These are phyloP conservation scores for Cryptococcus sp. DNA, from an alignment of 1,284 basidiomycete species.

Conservation along the genomic window DNA sequence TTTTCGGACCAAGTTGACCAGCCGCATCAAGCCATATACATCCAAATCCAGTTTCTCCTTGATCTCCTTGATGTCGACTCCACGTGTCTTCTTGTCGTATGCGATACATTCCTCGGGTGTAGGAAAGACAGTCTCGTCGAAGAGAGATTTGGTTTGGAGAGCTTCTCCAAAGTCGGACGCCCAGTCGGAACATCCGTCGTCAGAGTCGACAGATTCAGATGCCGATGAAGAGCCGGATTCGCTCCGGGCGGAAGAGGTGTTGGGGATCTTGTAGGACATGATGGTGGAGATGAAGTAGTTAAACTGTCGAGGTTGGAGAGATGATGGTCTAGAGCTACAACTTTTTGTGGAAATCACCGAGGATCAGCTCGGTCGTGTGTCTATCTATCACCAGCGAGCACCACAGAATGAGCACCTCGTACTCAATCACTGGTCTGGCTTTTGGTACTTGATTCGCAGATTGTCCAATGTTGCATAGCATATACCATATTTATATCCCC, in stretches of 20 bases:
- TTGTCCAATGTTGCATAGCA: too few relatives aligned
- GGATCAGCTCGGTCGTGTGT: too few relatives aligned
- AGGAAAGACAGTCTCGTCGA: conserved; percentile 62
- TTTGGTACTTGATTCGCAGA: too few relatives aligned
- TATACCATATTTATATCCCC: too few relatives aligned
- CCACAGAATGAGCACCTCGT: too few relatives aligned
- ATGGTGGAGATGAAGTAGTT: too few relatives aligned
- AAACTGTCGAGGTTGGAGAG: too few relatives aligned
- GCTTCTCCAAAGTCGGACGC: conserved; percentile 38
- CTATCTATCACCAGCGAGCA: too few relatives aligned
- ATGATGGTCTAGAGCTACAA: too few relatives aligned
- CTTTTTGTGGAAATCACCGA: too few relatives aligned
- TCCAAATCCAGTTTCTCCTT: conserved; percentile 48
- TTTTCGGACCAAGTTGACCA: conserved; percentile 82
- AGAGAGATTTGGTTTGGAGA: conserved; percentile 63
- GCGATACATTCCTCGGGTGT: conserved; percentile 59
- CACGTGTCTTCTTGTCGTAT: conserved; percentile 59
- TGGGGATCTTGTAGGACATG: conserved; percentile 3
- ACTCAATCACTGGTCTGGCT: too few relatives aligned
- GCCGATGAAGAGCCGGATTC: neutral
- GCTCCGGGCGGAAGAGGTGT: neutral
- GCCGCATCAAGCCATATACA: conserved; percentile 65
- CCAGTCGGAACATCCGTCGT: conserved; percentile 38
- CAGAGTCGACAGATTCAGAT: conserved; percentile 5
- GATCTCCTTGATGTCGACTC: conserved; percentile 24